Percentiles rank a stretch among this genome's conserved stretches.
phyloP scores from a whole-genome alignment of 1,284 basidiomycete species.

The Ceratobasidium sp. region DNA sequence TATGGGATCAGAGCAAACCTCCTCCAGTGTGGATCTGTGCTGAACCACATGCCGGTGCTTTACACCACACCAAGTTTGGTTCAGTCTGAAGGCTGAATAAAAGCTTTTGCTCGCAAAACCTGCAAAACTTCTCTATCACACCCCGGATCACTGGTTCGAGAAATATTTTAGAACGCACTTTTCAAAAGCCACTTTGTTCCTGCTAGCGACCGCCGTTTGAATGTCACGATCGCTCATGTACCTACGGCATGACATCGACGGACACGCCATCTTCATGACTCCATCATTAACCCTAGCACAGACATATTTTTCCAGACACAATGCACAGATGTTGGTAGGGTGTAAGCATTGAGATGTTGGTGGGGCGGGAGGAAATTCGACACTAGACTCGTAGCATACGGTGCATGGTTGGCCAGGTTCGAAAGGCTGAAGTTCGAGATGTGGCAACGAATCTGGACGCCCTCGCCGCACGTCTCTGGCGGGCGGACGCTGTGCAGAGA shows the following conservation, averaged over 20 bases:
- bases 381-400: constrained; percentile 15
- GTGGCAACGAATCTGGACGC: neutral
- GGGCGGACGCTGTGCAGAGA: neutral
- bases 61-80: constrained; percentile 18
- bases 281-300: neutral
- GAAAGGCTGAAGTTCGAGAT: neutral
- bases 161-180: neutral
- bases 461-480: neutral
- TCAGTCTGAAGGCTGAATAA: neutral
- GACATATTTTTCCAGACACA: constrained; percentile 22
- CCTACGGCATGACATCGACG: neutral
- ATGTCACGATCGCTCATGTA: constrained; percentile 9
- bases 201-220: neutral
- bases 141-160: neutral
- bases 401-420: neutral
- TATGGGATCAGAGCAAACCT: neutral
- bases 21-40: constrained; percentile 36
- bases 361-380: constrained; percentile 3
- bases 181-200: constrained; percentile 16
- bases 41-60: constrained; percentile 32
- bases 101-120: constrained; percentile 29
- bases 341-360: constrained; percentile 24
- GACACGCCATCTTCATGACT: constrained; percentile 1
- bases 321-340: constrained; percentile 8
- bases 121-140: neutral